Conservation (phyloP, 2,329 filamentous ascomycete genomes). For the Colletotrichum musicola region DNA sequence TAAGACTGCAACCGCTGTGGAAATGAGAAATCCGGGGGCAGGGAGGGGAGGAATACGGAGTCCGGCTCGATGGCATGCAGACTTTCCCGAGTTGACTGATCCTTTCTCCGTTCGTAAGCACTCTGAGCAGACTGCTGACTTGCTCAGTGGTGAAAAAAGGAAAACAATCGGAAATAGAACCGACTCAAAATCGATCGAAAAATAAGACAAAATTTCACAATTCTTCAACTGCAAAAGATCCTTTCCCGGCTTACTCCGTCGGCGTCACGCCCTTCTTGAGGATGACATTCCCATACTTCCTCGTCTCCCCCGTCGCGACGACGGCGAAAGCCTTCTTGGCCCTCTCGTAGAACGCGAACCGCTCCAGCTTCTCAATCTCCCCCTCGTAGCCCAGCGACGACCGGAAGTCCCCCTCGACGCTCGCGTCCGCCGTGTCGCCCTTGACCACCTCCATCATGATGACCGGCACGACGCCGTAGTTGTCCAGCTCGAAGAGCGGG, state of each 20-base stretch:
- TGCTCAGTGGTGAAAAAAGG: too few species aligned
- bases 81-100: too few species aligned
- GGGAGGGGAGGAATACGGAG: too few species aligned
- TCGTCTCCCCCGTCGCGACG: slow-evolving; percentile 32
- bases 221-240: neutral
- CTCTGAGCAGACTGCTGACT: too few species aligned
- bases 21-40: neutral
- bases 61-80: too few species aligned
- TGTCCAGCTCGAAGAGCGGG: slow-evolving; percentile 35
- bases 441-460: slow-evolving; percentile 38
- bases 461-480: slow-evolving; percentile 35
- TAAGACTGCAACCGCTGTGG: neutral
- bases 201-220: too few species aligned
- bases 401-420: slow-evolving; percentile 32
- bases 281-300: slow-evolving; percentile 34
- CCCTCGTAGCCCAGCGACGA: slow-evolving; percentile 27
- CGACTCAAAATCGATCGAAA: too few species aligned
- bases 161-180: too few species aligned
- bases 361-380: slow-evolving; percentile 34
- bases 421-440: slow-evolving; percentile 34
- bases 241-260: neutral
- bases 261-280: slow-evolving; percentile 35
- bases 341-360: slow-evolving; percentile 33
- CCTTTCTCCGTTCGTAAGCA: too few species aligned
- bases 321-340: slow-evolving; percentile 34